Evolutionary conservation across 345 rosid genomes (phyloP).

Genomic region (Laguncularia racemosa): DNA sequence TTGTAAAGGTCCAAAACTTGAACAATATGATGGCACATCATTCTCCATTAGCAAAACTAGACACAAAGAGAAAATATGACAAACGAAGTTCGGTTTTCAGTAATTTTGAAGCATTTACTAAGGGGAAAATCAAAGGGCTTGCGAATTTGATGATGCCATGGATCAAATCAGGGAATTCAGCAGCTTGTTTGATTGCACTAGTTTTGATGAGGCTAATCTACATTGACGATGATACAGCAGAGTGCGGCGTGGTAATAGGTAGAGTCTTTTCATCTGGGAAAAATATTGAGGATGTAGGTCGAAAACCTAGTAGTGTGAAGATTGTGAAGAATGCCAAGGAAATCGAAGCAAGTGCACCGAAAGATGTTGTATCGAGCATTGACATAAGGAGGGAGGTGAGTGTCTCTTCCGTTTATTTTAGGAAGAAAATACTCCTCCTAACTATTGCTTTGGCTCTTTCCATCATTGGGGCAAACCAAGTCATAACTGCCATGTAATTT

Average conservation of each 20-base stretch:
- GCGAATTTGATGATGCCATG: slow-evolving; percentile 14
- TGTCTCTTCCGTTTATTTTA: slow-evolving; percentile 20
- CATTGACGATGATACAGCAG: slow-evolving; percentile 15
- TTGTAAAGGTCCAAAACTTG: slow-evolving; percentile 51
- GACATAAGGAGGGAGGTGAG: slow-evolving; percentile 15
- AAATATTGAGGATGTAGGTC: slow-evolving; percentile 10
- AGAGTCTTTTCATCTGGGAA: slow-evolving; percentile 1
- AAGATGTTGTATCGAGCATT: slow-evolving; percentile 16
- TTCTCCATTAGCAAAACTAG: not conserved
- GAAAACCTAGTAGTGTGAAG: slow-evolving; percentile 12
- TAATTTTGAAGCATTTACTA: slow-evolving; percentile 6
- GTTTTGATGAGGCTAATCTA: slow-evolving; percentile 29
- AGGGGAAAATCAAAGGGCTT: slow-evolving; percentile 5
- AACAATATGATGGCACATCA: slow-evolving; percentile 24
- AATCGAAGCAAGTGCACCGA: not conserved
- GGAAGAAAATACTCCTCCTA: slow-evolving; percentile 55
- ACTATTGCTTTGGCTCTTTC: slow-evolving; percentile 55
- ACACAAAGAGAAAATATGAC: not conserved
- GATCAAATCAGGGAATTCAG: slow-evolving; percentile 19
- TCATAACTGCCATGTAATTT: not conserved
- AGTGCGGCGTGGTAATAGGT: slow-evolving; percentile 11
- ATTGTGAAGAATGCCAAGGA: too few species aligned
- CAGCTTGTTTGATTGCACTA: slow-evolving; percentile 28
- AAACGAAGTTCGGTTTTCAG: not conserved
- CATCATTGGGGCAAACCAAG: slow-evolving; percentile 38